Evolutionary conservation across 352 stramenopile species (phyloP), one percentile per base, ranked within the genome.

Genomic region (Phytophthora europaea): DNA sequence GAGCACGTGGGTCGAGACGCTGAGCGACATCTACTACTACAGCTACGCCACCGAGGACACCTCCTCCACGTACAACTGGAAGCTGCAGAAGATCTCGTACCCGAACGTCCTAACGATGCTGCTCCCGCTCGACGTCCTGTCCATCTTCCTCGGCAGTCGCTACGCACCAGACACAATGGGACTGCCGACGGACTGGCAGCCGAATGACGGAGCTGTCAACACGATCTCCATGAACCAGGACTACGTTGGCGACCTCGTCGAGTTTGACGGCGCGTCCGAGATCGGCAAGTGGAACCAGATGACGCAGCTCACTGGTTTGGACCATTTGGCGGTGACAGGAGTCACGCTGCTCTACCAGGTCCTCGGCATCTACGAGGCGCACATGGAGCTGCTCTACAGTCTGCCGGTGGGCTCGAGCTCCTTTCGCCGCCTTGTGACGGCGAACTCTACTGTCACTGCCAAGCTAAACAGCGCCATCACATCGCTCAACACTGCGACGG

Each of bases 21-120:
- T 90, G 40, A 55, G 69, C 16, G 82, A 82, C 47, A 60, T 90
- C 0, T 89, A 85, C 70, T 91, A 91, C 76, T 89, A 79, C 73
- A 85, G 80, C 56, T 87, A 81, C 55, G 62, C 79, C 8, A 88
- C 75, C 8, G 71, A 76, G 7, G 80, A 88, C 70, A 81, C 80
- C 4, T 81, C 75, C 65, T 69, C 59, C 10, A 79, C 73, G 53
- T 67, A 72, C 34, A 80, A 88, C 55, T 59, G 59, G 58, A 70
- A 81, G 45, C 61, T 81, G 23, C 80, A 76, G 48, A 79, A 81
- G 38, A 84, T 88, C 50, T 76, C 79, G 34, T 67, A 78, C 57
- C 83, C 83, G 16, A 87, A 90, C 65, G 28, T 80, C 15, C 51
- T 88, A 1, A 88, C 82, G 2, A 90, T 90, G 82, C 36, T 88